Conservation (phyloP, 768 basidiomycete species). For the Mycena rebaudengoi region DNA sequence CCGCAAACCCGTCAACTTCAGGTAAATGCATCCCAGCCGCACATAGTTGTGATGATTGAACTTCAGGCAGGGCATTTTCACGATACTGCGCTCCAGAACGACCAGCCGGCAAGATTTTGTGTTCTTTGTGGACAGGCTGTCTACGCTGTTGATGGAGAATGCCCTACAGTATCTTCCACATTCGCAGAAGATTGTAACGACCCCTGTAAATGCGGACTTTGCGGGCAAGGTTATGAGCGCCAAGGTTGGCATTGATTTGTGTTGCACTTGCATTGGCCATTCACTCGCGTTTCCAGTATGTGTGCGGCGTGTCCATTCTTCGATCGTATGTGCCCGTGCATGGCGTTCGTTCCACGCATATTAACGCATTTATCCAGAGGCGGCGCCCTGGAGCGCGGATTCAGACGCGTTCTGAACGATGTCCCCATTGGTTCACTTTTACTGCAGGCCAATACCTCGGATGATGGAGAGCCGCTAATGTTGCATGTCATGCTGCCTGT, state of each 20-base stretch:
- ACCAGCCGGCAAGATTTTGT: constrained; percentile 88
- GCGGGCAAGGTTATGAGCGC: constrained; percentile 71
- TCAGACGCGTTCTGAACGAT: constrained; percentile 88
- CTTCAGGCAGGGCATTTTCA: constrained; percentile 90
- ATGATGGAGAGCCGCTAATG: constrained; percentile 90
- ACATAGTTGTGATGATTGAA: neutral
- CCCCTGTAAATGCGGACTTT: constrained; percentile 67
- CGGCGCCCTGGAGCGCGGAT: constrained; percentile 89
- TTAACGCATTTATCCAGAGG: constrained; percentile 62
- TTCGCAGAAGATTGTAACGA: constrained; percentile 63
- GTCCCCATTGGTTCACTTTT: constrained; percentile 89
- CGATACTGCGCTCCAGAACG: constrained; percentile 78
- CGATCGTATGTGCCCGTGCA: constrained; percentile 71
- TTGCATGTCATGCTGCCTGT: constrained; percentile 84
- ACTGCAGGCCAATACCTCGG: constrained; percentile 85
- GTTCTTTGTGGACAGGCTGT: constrained; percentile 88
- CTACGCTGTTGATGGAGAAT: constrained; percentile 85
- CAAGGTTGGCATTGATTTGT: constrained; percentile 49
- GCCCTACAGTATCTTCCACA: constrained; percentile 88
- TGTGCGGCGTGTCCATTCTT: constrained; percentile 91
- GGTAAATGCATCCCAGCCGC: constrained; percentile 49
- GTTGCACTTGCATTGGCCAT: neutral
- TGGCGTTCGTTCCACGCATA: constrained; percentile 10
- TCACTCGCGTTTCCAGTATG: constrained; percentile 51
- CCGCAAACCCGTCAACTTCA: constrained; percentile 83